phyloP scores from a whole-genome alignment of 768 basidiomycete species.

The Naganishia friedmannii region DNA sequence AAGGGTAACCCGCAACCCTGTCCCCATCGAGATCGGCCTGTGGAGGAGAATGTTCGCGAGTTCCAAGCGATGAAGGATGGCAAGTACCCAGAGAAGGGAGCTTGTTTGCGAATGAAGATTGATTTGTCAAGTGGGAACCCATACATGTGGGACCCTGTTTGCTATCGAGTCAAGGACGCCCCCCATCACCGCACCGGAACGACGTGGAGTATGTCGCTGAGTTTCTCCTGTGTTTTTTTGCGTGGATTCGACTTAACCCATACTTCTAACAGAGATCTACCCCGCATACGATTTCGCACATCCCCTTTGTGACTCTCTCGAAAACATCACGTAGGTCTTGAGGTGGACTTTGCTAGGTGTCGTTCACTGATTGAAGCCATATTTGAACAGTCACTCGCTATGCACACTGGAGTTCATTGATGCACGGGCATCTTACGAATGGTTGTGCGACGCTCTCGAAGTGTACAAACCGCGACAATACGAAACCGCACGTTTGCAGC shows the following conservation, averaged over 20 bases:
- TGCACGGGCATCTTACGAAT: conserved; percentile 95
- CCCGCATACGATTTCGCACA: conserved; percentile 99
- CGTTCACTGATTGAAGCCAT: neutral
- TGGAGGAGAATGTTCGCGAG: conserved; percentile 80
- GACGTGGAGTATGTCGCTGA: conserved; percentile 66
- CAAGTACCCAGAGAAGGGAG: conserved; percentile 83
- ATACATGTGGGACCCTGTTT: conserved; percentile 99
- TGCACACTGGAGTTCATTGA: conserved; percentile 95
- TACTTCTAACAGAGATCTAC: conserved; percentile 62
- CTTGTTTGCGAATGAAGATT: conserved; percentile 94
- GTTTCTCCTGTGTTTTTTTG: neutral
- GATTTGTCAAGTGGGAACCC: conserved; percentile 88
- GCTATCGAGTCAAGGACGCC: conserved; percentile 85
- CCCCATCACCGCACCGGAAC: conserved; percentile 89
- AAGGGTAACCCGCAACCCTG: conserved; percentile 77
- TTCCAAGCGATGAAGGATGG: conserved; percentile 92
- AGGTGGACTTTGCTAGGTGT: neutral
- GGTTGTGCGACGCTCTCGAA: conserved; percentile 96
- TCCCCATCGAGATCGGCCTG: conserved; percentile 75
- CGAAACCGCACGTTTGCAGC: conserved; percentile 86
- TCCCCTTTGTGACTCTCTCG: conserved; percentile 95
- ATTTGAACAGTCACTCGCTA: conserved; percentile 73
- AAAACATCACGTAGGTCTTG: conserved; percentile 88
- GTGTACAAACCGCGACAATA: conserved; percentile 97
- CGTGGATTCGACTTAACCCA: neutral